Evolutionary conservation across 768 basidiomycete genomes (phyloP).

Genomic region (Pleurotus citrinopileatus): DNA sequence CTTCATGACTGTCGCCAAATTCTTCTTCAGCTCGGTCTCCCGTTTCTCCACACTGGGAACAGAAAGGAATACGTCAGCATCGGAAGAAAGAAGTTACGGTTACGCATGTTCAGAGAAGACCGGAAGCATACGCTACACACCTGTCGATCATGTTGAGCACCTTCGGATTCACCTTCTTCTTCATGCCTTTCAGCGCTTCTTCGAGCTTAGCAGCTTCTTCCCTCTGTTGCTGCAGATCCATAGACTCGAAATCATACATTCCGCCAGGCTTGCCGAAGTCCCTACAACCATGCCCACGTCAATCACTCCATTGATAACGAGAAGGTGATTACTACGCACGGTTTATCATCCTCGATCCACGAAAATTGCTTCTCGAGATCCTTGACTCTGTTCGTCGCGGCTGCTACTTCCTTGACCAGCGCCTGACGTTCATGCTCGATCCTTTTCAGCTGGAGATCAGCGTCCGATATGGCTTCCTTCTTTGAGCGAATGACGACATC

Average conservation of each 20-base stretch:
- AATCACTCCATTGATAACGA: not conserved
- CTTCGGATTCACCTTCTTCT: constrained; percentile 94
- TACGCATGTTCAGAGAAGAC: too few relatives aligned
- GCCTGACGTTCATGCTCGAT: constrained; percentile 67
- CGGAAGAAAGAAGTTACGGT: not conserved
- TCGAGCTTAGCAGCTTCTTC: constrained; percentile 75
- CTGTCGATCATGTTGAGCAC: constrained; percentile 95
- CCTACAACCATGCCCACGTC: constrained; percentile 34
- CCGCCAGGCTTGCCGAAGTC: constrained; percentile 81
- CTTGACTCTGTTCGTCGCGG: constrained; percentile 47
- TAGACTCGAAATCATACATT: constrained; percentile 73
- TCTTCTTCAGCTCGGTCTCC: constrained; percentile 83
- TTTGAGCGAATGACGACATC: constrained; percentile 81
- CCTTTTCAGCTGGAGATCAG: constrained; percentile 62
- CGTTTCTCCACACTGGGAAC: constrained; percentile 84
- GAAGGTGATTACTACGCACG: constrained; percentile 49
- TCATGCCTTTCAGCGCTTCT: constrained; percentile 78
- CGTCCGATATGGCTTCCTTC: constrained; percentile 65
- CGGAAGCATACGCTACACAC: constrained; percentile 40
- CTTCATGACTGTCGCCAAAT: constrained; percentile 81
- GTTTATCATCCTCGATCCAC: constrained; percentile 88
- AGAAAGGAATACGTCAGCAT: not conserved
- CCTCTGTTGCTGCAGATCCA: constrained; percentile 58
- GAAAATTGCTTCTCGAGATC: constrained; percentile 78
- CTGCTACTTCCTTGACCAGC: constrained; percentile 62